A percentile compares a stretch with the other conserved stretches of the same genome.
Evolutionary conservation across 139 green algal genomes (phyloP).

Genomic region (Tetradesmus obliquus): DNA sequence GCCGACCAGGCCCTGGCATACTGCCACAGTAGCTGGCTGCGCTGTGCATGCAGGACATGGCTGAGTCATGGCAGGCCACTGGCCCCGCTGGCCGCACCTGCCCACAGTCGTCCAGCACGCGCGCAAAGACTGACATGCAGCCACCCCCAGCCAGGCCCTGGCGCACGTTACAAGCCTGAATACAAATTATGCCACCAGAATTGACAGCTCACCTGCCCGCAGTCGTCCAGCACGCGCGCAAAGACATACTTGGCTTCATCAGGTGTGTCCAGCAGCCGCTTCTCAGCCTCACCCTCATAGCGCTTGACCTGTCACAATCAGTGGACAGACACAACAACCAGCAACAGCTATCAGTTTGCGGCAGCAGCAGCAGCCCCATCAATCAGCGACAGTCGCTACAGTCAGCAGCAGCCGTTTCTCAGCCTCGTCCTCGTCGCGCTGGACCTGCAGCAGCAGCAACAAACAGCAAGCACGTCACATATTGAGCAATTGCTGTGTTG

Average conservation of each 20-base stretch:
- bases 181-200: not conserved
- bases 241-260: conserved; percentile 33
- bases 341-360: not conserved
- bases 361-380: not conserved
- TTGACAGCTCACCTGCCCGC: conserved; percentile 22
- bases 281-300: conserved; percentile 24
- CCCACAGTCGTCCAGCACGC: conserved; percentile 23
- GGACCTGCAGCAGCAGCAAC: no score
- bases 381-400: not conserved
- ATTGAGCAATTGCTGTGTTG: no score
- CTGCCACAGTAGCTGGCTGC: no score
- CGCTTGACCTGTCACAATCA: conserved; percentile 25
- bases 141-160: no score
- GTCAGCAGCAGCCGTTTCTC: not conserved
- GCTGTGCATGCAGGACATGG: no score
- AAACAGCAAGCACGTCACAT: no score
- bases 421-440: not conserved
- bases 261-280: conserved; percentile 28
- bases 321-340: not conserved
- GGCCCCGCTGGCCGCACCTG: not conserved
- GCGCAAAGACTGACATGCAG: conserved; percentile 16
- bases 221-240: conserved; percentile 22
- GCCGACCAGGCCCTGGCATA: no score
- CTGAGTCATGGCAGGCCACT: no score
- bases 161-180: not conserved